phyloP scores from a whole-genome alignment of 1,139 yeast species.

The Pneumocystis jirovecii region DNA sequence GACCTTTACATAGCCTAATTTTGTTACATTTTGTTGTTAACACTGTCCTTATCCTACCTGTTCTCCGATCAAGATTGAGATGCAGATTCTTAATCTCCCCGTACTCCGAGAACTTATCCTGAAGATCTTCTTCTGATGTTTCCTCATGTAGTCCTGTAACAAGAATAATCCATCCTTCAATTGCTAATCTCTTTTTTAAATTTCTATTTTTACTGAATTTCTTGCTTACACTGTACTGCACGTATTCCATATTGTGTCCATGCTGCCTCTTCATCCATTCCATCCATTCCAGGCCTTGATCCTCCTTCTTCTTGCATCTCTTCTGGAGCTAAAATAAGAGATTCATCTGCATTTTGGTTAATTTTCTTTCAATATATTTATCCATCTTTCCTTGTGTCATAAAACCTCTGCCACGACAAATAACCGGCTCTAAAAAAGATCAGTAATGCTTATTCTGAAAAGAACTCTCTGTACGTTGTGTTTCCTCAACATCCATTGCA shows the following conservation, averaged over 20 bases:
- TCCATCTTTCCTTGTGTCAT: background rate
- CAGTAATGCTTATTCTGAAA: background rate
- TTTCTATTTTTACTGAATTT: no score
- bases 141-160: slow-evolving; percentile 33
- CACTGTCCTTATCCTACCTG: slow-evolving; percentile 28
- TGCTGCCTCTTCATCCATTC: background rate
- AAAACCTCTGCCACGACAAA: background rate
- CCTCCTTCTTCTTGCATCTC: background rate
- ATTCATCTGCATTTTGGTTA: background rate
- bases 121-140: slow-evolving; percentile 32
- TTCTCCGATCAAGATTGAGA: slow-evolving; percentile 30
- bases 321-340: background rate
- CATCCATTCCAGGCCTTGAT: background rate
- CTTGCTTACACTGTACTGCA: background rate
- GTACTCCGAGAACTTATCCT: slow-evolving; percentile 30
- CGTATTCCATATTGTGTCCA: background rate
- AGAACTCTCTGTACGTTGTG: background rate
- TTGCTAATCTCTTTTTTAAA: slow-evolving; percentile 15
- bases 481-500: background rate
- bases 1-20: background rate
- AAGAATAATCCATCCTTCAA: slow-evolving; percentile 33
- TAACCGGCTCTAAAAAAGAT: background rate
- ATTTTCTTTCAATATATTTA: background rate
- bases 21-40: background rate
- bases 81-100: slow-evolving; percentile 29